Evolutionary conservation across 345 rosid genomes (phyloP).

Genomic region (Physaria fendleri): DNA sequence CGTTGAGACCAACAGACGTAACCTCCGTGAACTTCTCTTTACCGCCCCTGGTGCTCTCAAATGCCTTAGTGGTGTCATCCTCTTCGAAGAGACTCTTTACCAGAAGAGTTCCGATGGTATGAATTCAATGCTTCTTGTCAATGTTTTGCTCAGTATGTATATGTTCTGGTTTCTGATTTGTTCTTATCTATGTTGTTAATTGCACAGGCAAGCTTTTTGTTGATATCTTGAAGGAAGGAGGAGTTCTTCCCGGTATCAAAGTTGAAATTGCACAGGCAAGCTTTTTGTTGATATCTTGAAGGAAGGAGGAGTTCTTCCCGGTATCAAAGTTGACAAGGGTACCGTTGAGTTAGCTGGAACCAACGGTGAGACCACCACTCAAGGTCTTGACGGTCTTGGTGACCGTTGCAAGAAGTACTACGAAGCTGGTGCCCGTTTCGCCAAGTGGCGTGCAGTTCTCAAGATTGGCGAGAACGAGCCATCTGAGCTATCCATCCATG

Average conservation of each 20-base stretch:
- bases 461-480: slow-evolving; percentile 90
- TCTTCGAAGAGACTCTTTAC: slow-evolving; percentile 82
- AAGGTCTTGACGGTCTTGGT: slow-evolving; percentile 89
- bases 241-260: slow-evolving; percentile 95
- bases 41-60: slow-evolving; percentile 77
- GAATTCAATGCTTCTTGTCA: background rate
- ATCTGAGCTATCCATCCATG: slow-evolving; percentile 62
- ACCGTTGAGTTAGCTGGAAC: slow-evolving; percentile 91
- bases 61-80: slow-evolving; percentile 78
- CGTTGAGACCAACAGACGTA: slow-evolving; percentile 72
- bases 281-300: slow-evolving; percentile 75
- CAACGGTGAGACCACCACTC: slow-evolving; percentile 91
- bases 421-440: slow-evolving; percentile 55
- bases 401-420: slow-evolving; percentile 42
- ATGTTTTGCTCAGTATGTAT: background rate
- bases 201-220: slow-evolving; percentile 74
- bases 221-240: slow-evolving; percentile 76
- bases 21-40: slow-evolving; percentile 90
- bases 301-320: slow-evolving; percentile 91
- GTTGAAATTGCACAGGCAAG: slow-evolving; percentile 73
- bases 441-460: slow-evolving; percentile 96
- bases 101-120: slow-evolving; percentile 77
- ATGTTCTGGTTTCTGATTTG: background rate
- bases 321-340: slow-evolving; percentile 97
- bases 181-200: background rate